Evolutionary conservation across 352 stramenopile species (phyloP), one percentile per base, ranked within the genome.

Genomic region (Phytophthora kernoviae): DNA sequence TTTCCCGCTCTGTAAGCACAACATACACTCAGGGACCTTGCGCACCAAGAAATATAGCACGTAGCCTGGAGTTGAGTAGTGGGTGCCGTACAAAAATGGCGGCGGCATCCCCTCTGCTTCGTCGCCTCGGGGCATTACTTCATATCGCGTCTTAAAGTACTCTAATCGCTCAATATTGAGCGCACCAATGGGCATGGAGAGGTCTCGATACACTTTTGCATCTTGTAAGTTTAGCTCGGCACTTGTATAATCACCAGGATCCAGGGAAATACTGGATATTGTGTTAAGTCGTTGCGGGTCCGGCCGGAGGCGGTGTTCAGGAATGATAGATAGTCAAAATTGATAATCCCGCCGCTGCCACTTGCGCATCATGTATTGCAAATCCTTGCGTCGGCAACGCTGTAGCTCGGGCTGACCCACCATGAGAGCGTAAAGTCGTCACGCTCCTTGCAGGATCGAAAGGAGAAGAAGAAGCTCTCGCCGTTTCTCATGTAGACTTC

Each of bases 21-120:
- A 70, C 87, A 96, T 96, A 68, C 98, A 97, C 30, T 99, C 78
- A 4, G 98, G 97, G 54, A 98, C 90, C 54, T 99, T 84, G 12
- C 98, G 85, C 30, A 99, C 83, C 17, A 99, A 76, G 68, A 98
- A 99, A 68, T 99, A 98, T 36, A 99, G 65, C 46, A 99, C 98
- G 57, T 99, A 98, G 47, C 96, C 98, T 5, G 88, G 85, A 17
- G 85, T 93, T 0, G 87, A 96, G 62, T 96, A 96, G 27, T 96
- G 87, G 2, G 97, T 99, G 20, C 97, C 97, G 70, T 99, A 99
- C 52, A 99, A 80, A 64, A 99, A 99, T n/a, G 96, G 89, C 6
- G 97, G 97, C 0, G 85, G 85, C 40, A 91, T 68, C 1, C 81
- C 83, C 36, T 93, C 85, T 0, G 76, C 84, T 54, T 97, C 84